Conservation (phyloP, 2,329 filamentous ascomycete genomes). For the Sporothrix mexicana region DNA sequence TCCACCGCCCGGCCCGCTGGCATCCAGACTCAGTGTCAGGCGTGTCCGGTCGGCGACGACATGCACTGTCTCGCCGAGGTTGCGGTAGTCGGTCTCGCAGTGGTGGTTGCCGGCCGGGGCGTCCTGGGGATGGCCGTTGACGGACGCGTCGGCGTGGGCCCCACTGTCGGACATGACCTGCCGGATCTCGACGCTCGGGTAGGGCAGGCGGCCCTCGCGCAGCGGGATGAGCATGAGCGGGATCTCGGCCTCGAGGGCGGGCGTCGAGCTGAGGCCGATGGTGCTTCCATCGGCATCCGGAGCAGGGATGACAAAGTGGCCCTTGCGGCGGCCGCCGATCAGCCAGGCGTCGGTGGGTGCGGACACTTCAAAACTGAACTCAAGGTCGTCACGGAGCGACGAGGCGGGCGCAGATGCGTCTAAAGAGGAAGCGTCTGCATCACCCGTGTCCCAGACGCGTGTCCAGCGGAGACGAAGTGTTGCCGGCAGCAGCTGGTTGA, state of each 20-base stretch:
- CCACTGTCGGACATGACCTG: slow-evolving; percentile 51
- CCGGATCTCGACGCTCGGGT: slow-evolving; percentile 80
- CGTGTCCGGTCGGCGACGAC: slow-evolving; percentile 73
- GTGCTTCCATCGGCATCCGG: slow-evolving; percentile 30
- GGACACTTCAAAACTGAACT: slow-evolving; percentile 84
- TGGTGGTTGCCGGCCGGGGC: slow-evolving; percentile 41
- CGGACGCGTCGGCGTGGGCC: neutral
- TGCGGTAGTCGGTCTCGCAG: slow-evolving; percentile 82
- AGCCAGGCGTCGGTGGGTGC: slow-evolving; percentile 80
- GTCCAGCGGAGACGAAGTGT: slow-evolving; percentile 68
- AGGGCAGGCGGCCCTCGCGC: slow-evolving; percentile 75
- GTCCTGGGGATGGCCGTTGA: neutral
- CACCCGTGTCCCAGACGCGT: slow-evolving; percentile 63
- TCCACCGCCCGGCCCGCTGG: slow-evolving; percentile 68
- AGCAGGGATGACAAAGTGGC: slow-evolving; percentile 71
- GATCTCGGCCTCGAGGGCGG: slow-evolving; percentile 62
- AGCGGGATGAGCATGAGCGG: slow-evolving; percentile 80
- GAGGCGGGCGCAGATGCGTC: neutral
- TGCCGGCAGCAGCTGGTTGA: slow-evolving; percentile 70
- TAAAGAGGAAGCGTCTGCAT: slow-evolving; percentile 41
- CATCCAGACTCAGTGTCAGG: slow-evolving; percentile 75
- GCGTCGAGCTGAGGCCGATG: slow-evolving; percentile 47
- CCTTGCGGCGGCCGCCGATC: slow-evolving; percentile 79
- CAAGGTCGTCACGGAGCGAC: slow-evolving; percentile 53
- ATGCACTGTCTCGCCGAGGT: slow-evolving; percentile 75